These are phyloP conservation scores for Termitomyces heimii DNA, from an alignment of 768 basidiomycete species.

Conservation along the genomic window DNA sequence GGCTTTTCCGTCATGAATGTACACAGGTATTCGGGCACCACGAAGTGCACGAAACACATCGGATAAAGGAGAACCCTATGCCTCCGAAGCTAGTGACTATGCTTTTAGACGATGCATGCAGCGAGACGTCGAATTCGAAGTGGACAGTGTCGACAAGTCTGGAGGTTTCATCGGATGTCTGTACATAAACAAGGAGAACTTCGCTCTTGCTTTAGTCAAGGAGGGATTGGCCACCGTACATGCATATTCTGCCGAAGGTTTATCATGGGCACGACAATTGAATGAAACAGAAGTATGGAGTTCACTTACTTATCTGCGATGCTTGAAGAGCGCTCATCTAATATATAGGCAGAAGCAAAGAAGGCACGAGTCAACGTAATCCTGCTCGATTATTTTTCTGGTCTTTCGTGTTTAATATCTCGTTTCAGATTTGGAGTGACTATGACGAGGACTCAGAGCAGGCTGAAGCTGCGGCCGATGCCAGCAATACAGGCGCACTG, in stretches of 20 bases:
- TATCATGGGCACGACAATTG: conserved; percentile 76
- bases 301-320: not conserved
- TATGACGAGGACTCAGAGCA: conserved; percentile 73
- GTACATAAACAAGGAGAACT: conserved; percentile 86
- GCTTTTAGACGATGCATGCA: conserved; percentile 82
- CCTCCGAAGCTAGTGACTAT: conserved; percentile 77
- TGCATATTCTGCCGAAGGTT: conserved; percentile 76
- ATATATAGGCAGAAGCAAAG: conserved; percentile 71
- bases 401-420: not conserved
- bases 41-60: conserved; percentile 72
- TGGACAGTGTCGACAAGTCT: conserved; percentile 87
- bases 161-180: conserved; percentile 93
- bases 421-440: conserved; percentile 74
- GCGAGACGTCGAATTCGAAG: conserved; percentile 90
- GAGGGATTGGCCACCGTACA: conserved; percentile 91
- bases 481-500: conserved; percentile 45
- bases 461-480: conserved; percentile 38
- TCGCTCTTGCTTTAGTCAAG: conserved; percentile 72
- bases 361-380: conserved; percentile 69
- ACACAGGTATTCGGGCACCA: conserved; percentile 80
- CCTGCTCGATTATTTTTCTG: conserved; percentile 3
- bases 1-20: not conserved
- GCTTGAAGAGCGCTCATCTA: conserved; percentile 1
- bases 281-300: conserved; percentile 72
- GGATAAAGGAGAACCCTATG: conserved; percentile 90